Percentiles rank a stretch among this genome's conserved stretches.
Conservation (phyloP, 202 grass and related monocot species). For the Elaeis oleifera region DNA sequence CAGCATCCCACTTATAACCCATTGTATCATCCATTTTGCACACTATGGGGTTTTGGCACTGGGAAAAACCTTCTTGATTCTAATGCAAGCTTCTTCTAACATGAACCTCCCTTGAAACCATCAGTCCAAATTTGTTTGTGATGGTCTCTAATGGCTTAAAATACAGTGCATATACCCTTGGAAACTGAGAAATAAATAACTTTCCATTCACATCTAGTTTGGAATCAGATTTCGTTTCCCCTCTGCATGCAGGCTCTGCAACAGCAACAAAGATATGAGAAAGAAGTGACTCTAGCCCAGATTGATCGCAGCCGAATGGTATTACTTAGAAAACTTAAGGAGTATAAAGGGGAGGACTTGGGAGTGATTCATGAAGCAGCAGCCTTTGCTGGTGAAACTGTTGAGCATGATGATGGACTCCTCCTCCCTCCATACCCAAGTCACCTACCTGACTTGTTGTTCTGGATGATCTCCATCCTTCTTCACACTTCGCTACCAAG, state of each 20-base stretch:
- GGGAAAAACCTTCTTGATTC: too few species aligned
- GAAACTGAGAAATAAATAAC: too few species aligned
- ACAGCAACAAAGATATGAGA: conserved; percentile 78
- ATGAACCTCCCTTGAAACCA: too few species aligned
- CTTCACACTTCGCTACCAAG: conserved; percentile 18
- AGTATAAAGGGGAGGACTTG: conserved; percentile 65
- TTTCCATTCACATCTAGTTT: too few species aligned
- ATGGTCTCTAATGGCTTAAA: too few species aligned
- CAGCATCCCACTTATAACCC: too few species aligned
- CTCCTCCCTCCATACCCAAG: conserved; percentile 49
- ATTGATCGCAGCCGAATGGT: conserved; percentile 51
- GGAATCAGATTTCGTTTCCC: not conserved
- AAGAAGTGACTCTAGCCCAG: conserved; percentile 52
- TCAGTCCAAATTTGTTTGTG: too few species aligned
- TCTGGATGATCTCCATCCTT: conserved; percentile 40
- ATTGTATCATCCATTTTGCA: too few species aligned
- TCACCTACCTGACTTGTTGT: conserved; percentile 40
- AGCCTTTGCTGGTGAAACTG: conserved; percentile 56
- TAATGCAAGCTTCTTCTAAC: too few species aligned
- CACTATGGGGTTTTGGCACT: too few species aligned
- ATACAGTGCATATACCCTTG: too few species aligned
- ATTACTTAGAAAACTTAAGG: conserved; percentile 61
- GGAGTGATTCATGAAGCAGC: conserved; percentile 68
- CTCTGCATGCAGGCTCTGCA: conserved; percentile 46
- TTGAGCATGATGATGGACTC: conserved; percentile 50